Conservation (phyloP, 2,329 filamentous ascomycete species). For the Monilinia fructigena region DNA sequence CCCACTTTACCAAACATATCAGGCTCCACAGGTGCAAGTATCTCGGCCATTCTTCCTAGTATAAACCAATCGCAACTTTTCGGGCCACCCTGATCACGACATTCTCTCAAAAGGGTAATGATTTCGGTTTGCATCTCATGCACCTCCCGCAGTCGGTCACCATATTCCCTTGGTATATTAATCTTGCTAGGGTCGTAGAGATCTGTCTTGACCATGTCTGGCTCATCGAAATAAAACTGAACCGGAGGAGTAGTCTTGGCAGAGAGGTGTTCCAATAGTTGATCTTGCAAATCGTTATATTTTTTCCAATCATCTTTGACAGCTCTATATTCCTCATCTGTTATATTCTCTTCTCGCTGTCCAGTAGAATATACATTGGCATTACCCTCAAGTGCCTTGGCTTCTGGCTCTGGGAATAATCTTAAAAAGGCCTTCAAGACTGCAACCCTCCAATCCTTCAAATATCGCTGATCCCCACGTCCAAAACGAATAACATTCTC, state of each 20-base stretch:
- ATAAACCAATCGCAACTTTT: slow-evolving; percentile 6
- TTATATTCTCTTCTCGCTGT: not conserved
- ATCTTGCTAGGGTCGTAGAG: slow-evolving; percentile 16
- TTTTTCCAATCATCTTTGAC: slow-evolving; percentile 18
- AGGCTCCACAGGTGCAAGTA: slow-evolving; percentile 13
- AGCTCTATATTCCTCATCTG: slow-evolving; percentile 15
- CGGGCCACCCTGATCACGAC: not conserved
- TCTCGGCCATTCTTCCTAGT: slow-evolving; percentile 17
- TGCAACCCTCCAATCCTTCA: not conserved
- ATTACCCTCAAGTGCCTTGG: slow-evolving; percentile 11
- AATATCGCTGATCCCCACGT: slow-evolving; percentile 6
- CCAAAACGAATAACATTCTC: not conserved
- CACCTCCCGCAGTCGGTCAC: slow-evolving; percentile 4
- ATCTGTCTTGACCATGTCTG: slow-evolving; percentile 18
- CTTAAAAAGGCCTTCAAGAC: slow-evolving; percentile 4
- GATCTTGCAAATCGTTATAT: slow-evolving; percentile 12
- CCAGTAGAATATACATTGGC: slow-evolving; percentile 16
- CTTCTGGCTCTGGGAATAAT: slow-evolving; percentile 12
- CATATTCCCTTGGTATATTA: slow-evolving; percentile 11
- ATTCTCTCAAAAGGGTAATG: not conserved
- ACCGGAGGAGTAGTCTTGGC: slow-evolving; percentile 6
- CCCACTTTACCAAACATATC: slow-evolving; percentile 14
- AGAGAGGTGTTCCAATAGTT: slow-evolving; percentile 17
- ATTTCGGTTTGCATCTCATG: not conserved
- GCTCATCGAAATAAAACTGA: slow-evolving; percentile 12